These are phyloP conservation scores for Mycena galericulata DNA, from an alignment of 768 basidiomycete species.

Conservation along the genomic window DNA sequence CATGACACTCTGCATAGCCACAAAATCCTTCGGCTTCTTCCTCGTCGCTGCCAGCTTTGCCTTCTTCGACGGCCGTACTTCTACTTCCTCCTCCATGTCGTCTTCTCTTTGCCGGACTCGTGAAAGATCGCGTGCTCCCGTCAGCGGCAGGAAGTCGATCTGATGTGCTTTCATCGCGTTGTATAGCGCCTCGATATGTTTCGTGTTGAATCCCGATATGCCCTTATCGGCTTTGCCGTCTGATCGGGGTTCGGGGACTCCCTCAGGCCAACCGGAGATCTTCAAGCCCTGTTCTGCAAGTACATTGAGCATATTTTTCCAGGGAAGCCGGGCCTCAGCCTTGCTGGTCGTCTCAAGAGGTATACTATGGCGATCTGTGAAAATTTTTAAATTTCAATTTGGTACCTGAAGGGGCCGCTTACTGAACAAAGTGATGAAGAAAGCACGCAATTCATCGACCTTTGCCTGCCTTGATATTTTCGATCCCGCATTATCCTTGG, in stretches of 20 bases:
- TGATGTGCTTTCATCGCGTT: too few species aligned
- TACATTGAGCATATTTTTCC: background rate
- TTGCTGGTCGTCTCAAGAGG: too few species aligned
- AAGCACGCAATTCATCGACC: too few species aligned
- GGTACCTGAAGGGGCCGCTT: background rate
- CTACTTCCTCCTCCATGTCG: background rate
- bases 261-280: background rate
- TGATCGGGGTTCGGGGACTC: background rate
- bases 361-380: background rate
- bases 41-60: background rate
- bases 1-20: background rate
- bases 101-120: background rate
- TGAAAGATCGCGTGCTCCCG: too few species aligned
- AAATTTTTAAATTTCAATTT: background rate
- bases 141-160: background rate
- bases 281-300: background rate
- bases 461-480: too few species aligned
- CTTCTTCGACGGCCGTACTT: background rate
- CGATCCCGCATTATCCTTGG: too few species aligned
- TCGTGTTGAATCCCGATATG: too few species aligned
- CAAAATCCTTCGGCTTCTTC: background rate
- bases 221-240: background rate
- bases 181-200: too few species aligned
- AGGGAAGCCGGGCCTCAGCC: too few species aligned
- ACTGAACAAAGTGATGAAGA: background rate